These are phyloP conservation scores for Cunninghamia lanceolata DNA, from an alignment of 75 land plant genomes.

Conservation along the genomic window DNA sequence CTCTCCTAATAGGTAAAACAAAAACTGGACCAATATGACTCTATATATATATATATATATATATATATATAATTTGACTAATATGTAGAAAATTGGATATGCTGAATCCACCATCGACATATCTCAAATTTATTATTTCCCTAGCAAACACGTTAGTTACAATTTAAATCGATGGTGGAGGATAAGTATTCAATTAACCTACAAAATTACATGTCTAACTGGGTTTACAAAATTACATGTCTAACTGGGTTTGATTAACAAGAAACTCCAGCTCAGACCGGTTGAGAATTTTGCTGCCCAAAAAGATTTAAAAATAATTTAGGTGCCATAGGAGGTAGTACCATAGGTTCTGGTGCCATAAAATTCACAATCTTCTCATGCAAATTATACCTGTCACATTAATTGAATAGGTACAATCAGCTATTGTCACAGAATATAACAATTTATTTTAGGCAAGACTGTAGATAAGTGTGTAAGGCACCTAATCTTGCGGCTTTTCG, in stretches of 20 bases:
- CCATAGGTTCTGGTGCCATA: slow-evolving; percentile 84
- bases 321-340: slow-evolving; percentile 74
- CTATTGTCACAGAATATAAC: background rate
- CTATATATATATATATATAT: too few relatives aligned
- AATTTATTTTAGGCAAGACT: slow-evolving; percentile 5
- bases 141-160: background rate
- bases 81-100: background rate
- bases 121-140: background rate
- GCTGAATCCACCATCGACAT: background rate
- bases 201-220: too few relatives aligned
- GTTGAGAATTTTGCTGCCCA: slow-evolving; percentile 38
- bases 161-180: background rate
- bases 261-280: background rate
- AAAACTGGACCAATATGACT: background rate
- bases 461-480: slow-evolving; percentile 5
- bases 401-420: background rate
- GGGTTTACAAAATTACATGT: background rate
- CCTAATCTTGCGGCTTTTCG: slow-evolving; percentile 97
- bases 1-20: background rate
- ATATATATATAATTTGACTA: background rate
- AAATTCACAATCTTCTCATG: slow-evolving; percentile 90
- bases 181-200: background rate
- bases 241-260: background rate
- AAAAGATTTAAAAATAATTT: slow-evolving; percentile 78
- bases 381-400: slow-evolving; percentile 71